A percentile compares a stretch with the other conserved stretches of the same genome.
Evolutionary conservation across 352 stramenopile species (phyloP).

Genomic region (Phytophthora aleatoria): DNA sequence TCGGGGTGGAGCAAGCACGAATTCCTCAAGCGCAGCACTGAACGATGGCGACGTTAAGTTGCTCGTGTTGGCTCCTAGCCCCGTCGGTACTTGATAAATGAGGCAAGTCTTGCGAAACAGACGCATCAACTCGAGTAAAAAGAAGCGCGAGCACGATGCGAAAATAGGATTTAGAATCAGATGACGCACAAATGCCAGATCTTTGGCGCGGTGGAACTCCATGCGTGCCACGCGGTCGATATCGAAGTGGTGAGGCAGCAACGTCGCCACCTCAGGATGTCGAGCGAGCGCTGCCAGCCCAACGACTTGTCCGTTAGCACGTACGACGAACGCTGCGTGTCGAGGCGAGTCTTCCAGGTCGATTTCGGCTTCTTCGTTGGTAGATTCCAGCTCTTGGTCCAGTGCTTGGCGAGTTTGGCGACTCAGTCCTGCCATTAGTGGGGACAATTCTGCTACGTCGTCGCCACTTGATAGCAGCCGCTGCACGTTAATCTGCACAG

Average conservation of each 20-base stretch:
- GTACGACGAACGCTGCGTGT: slow-evolving; percentile 61
- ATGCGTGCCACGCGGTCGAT: slow-evolving; percentile 68
- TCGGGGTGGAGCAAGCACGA: slow-evolving; percentile 64
- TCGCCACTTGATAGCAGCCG: slow-evolving; percentile 29
- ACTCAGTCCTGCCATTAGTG: slow-evolving; percentile 32
- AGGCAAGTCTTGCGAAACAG: slow-evolving; percentile 76
- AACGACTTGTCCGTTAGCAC: slow-evolving; percentile 49
- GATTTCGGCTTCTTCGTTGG: slow-evolving; percentile 61
- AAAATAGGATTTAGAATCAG: slow-evolving; percentile 85
- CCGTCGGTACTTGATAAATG: slow-evolving; percentile 49
- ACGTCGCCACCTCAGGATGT: slow-evolving; percentile 52
- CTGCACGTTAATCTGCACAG: slow-evolving; percentile 43
- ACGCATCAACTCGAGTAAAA: slow-evolving; percentile 85
- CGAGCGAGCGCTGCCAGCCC: slow-evolving; percentile 50
- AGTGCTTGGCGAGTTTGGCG: slow-evolving; percentile 35
- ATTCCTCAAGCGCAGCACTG: slow-evolving; percentile 58
- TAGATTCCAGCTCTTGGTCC: slow-evolving; percentile 40
- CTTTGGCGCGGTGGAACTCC: slow-evolving; percentile 72
- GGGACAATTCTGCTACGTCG: slow-evolving; percentile 15
- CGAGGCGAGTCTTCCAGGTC: slow-evolving; percentile 72
- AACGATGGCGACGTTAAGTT: slow-evolving; percentile 19
- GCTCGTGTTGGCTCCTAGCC: slow-evolving; percentile 1
- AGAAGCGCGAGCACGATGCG: slow-evolving; percentile 51
- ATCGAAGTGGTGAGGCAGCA: slow-evolving; percentile 65
- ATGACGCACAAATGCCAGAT: slow-evolving; percentile 62